Conservation (phyloP, 495 filamentous ascomycete species). For the Hypoxylon trugodes region DNA sequence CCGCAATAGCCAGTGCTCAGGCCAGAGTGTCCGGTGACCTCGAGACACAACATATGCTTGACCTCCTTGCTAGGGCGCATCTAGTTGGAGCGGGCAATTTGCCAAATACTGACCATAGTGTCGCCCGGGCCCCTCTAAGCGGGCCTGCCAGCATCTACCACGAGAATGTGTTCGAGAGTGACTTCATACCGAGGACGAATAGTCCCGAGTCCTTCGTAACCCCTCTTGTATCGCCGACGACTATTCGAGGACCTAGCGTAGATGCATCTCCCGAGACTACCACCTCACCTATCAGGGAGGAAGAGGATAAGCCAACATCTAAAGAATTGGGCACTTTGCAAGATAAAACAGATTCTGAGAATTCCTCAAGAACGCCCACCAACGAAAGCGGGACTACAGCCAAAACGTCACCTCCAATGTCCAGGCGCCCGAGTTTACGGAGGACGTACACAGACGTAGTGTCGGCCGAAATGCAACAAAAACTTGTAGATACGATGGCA, state of each 20-base stretch:
- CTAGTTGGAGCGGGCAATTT: constrained; percentile 68
- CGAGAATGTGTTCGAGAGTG: constrained; percentile 82
- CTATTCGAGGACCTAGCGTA: constrained; percentile 17
- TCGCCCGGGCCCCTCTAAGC: constrained; percentile 69
- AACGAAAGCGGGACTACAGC: constrained; percentile 63
- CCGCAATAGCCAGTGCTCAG: constrained; percentile 78
- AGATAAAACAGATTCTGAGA: constrained; percentile 53
- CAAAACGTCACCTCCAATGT: constrained; percentile 60
- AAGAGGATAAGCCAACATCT: constrained; percentile 7
- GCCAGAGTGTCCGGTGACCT: constrained; percentile 81
- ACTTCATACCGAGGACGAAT: constrained; percentile 65
- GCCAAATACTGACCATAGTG: constrained; percentile 53
- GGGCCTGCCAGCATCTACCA: constrained; percentile 73
- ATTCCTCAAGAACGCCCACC: constrained; percentile 63
- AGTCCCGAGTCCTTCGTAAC: constrained; percentile 61
- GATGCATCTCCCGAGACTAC: constrained; percentile 1
- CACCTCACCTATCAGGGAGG: constrained; percentile 4
- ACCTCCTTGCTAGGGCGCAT: constrained; percentile 81
- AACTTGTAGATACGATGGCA: constrained; percentile 87
- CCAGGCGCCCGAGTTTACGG: constrained; percentile 77
- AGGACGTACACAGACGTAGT: constrained; percentile 87
- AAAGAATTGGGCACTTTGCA: constrained; percentile 18
- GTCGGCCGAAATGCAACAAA: constrained; percentile 74
- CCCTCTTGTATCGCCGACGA: constrained; percentile 49
- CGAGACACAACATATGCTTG: constrained; percentile 90